phyloP scores from a whole-genome alignment of 208 protist genomes.

The Tetramitus jugosus region DNA sequence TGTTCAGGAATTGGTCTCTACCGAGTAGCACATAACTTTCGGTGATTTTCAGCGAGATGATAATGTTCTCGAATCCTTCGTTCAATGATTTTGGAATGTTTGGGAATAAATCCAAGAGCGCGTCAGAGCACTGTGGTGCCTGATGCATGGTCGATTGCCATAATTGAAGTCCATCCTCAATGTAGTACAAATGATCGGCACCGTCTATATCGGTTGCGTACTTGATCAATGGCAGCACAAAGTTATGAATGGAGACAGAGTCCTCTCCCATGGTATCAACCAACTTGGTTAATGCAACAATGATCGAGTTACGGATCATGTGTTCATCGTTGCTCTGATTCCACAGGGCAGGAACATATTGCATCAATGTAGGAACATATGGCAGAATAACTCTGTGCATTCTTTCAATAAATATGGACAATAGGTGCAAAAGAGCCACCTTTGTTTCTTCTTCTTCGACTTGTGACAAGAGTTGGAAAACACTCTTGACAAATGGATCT shows the following conservation, averaged over 20 bases:
- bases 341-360: not conserved
- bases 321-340: not conserved
- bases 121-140: not conserved
- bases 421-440: not conserved
- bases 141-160: not conserved
- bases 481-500: not conserved
- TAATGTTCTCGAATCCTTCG: not conserved
- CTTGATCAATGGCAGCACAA: not conserved
- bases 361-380: not conserved
- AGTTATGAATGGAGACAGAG: not conserved
- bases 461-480: not conserved
- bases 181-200: not conserved
- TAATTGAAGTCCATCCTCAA: slow-evolving; percentile 9
- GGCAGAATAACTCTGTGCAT: not conserved
- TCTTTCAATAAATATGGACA: slow-evolving; percentile 2
- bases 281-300: not conserved
- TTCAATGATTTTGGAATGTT: slow-evolving; percentile 11
- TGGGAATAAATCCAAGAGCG: not conserved
- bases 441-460: slow-evolving; percentile 19
- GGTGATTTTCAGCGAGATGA: not conserved
- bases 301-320: not conserved
- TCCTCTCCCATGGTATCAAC: not conserved
- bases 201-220: not conserved
- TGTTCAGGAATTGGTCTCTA: not conserved
- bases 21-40: slow-evolving; percentile 13